Base-by-base conservation (phyloP, 2,329 filamentous ascomycete genomes). In the Colletotrichum sp. region DNA sequence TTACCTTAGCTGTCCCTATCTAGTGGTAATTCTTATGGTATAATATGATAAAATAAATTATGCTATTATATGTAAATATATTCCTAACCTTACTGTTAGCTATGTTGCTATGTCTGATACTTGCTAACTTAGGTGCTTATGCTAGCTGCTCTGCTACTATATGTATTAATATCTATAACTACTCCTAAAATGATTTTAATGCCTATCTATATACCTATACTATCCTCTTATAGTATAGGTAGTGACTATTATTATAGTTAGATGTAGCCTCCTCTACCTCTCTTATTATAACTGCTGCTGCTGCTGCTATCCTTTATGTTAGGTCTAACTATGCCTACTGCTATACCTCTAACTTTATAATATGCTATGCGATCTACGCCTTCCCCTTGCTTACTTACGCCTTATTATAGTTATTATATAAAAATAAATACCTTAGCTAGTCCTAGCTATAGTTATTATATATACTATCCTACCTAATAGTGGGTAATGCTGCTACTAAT, bases 21-120 rank as follows among this genome's bases (percentile, higher is more conserved):
- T 9, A 16, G 15, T 66, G 43, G 73, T 79, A 79, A 32, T 70
- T 73, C 73, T 81, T 82, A 66, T 80, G 58, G 55, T 69, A 69
- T 22, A 15, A 34, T 15, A 3, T 34, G 3, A 34, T 15, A 1
- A 34, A 34, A 34, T 6, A 34, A 6, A 34, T 34, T 34, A 34
- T 34, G 3, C 32, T 34, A 1, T 34, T 15, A 15, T 34, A 3
- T 34, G 4, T 6, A 3, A 34, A 39, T 8, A 39, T 74, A 43
- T 78, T 78, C 2, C 62, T 27, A 12, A 74, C 60, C 16, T 68
- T 68, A 4, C 70, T 73, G 36, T 78, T 78, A 9, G 25, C 58
- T 34, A 56, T 77, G 39, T 78, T 78, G 4, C 8, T 18, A 12
- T 48, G 22, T 39, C 60, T 56, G 6, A 78, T 48, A 1, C 52